Conservation (phyloP, 164 flowering plant genomes). For the Vitis riparia region DNA sequence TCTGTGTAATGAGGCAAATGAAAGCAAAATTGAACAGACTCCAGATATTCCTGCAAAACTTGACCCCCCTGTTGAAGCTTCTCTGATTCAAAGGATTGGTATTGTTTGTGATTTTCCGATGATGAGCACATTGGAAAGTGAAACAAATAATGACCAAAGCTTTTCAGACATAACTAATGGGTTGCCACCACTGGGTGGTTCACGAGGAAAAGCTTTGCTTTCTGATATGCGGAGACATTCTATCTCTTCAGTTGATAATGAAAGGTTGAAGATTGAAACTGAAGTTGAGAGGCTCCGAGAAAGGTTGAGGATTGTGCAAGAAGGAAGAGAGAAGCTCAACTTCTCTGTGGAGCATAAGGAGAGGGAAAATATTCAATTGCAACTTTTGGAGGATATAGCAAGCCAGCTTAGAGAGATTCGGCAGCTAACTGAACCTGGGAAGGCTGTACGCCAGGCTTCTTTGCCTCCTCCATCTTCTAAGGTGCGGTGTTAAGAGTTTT, state of each 20-base stretch:
- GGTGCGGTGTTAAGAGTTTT: conserved; percentile 34
- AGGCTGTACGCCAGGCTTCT: conserved; percentile 50
- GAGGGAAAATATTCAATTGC: conserved; percentile 52
- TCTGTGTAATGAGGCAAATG: conserved; percentile 7
- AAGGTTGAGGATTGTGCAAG: conserved; percentile 64
- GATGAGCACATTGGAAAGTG: conserved; percentile 17
- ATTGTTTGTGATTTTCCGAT: conserved; percentile 16
- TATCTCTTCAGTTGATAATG: conserved; percentile 65
- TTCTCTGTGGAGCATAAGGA: conserved; percentile 50
- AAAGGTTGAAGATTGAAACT: conserved; percentile 65
- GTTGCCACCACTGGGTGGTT: conserved; percentile 31
- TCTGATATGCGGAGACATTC: conserved; percentile 57
- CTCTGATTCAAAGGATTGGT: conserved; percentile 16
- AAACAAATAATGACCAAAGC: conserved; percentile 35
- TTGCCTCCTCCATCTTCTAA: conserved; percentile 66
- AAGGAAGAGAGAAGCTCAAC: conserved; percentile 73
- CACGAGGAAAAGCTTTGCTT: conserved; percentile 17
- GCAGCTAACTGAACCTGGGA: conserved; percentile 52
- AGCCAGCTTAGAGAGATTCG: conserved; percentile 67
- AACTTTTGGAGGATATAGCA: conserved; percentile 66
- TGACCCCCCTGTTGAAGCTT: conserved; percentile 19
- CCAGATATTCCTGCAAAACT: conserved; percentile 13
- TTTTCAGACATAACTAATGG: conserved; percentile 30
- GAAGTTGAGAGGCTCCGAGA: conserved; percentile 79
- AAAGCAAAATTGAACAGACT: conserved; percentile 18